A percentile compares a stretch with the other conserved stretches of the same genome.
These are phyloP conservation scores for Boletus vinaceobasis DNA, from an alignment of 768 basidiomycete species.

Conservation along the genomic window DNA sequence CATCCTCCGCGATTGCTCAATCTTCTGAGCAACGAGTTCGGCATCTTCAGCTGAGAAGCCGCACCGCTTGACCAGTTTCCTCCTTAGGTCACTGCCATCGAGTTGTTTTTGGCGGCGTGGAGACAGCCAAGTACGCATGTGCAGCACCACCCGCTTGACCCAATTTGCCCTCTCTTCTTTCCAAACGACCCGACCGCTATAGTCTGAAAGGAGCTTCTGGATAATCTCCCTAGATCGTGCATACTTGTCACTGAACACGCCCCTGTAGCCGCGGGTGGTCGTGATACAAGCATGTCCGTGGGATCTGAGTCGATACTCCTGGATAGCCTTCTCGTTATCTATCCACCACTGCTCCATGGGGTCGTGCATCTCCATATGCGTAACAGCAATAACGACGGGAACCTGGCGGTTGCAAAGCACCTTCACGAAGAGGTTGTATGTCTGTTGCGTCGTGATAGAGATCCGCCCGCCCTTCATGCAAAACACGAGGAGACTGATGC, in stretches of 20 bases:
- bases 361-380: slow-evolving; percentile 33
- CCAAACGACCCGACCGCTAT: slow-evolving; percentile 16
- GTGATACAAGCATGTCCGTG: slow-evolving; percentile 41
- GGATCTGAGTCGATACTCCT: slow-evolving; percentile 31
- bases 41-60: slow-evolving; percentile 23
- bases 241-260: slow-evolving; percentile 30
- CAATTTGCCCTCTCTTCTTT: slow-evolving; percentile 25
- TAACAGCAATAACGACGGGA: slow-evolving; percentile 33
- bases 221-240: slow-evolving; percentile 29
- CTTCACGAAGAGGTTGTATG: slow-evolving; percentile 35
- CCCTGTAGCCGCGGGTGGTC: slow-evolving; percentile 24
- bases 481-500: slow-evolving; percentile 29
- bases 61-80: slow-evolving; percentile 22
- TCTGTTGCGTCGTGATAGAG: slow-evolving; percentile 24
- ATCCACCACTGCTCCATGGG: slow-evolving; percentile 40
- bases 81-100: slow-evolving; percentile 13
- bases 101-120: slow-evolving; percentile 11
- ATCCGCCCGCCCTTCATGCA: slow-evolving; percentile 30
- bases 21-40: slow-evolving; percentile 14
- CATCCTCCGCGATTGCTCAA: slow-evolving; percentile 11
- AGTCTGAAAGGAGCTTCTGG: slow-evolving; percentile 15
- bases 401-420: slow-evolving; percentile 36
- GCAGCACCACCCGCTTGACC: slow-evolving; percentile 24
- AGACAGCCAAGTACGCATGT: slow-evolving; percentile 26
- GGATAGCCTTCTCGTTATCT: slow-evolving; percentile 34